Evolutionary conservation across 179 eudicot genomes (phyloP).

Genomic region (Sideroxylon spinosum): DNA sequence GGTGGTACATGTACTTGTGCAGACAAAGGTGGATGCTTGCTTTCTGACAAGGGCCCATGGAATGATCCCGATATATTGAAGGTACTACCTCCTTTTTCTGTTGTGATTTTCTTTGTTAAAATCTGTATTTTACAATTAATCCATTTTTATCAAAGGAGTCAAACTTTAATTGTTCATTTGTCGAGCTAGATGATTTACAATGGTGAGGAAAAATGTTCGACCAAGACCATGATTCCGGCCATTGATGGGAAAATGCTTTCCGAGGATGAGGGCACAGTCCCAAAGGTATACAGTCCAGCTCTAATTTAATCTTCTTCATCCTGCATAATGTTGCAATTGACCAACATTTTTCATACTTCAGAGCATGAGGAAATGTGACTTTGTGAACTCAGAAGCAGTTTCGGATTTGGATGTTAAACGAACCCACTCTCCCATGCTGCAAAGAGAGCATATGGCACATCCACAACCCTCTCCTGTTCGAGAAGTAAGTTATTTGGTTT

Average conservation of each 20-base stretch:
- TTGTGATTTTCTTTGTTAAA: neutral
- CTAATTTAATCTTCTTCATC: neutral
- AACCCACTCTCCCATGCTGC: constrained; percentile 15
- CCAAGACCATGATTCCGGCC: constrained; percentile 17
- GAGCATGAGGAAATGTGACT: constrained; percentile 20
- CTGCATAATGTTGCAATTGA: neutral
- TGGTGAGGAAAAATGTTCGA: constrained; percentile 39
- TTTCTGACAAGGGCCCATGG: constrained; percentile 68
- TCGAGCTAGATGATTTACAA: constrained; percentile 38
- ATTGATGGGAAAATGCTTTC: constrained; percentile 36
- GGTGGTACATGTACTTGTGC: constrained; percentile 62
- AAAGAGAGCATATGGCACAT: constrained; percentile 20
- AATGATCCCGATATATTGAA: constrained; percentile 57
- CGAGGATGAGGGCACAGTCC: constrained; percentile 29
- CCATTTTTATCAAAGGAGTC: neutral
- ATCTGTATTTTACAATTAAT: neutral
- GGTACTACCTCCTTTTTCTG: constrained; percentile 26
- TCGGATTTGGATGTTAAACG: neutral
- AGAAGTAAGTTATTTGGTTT: constrained; percentile 29
- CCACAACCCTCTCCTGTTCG: constrained; percentile 32
- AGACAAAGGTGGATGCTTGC: constrained; percentile 61
- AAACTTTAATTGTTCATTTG: constrained; percentile 5
- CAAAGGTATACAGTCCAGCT: constrained; percentile 20
- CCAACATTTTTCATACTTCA: neutral
- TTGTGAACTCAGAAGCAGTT: constrained; percentile 20